Conservation (phyloP, 75 land plant genomes). For the Pseudotsuga menziesii region DNA sequence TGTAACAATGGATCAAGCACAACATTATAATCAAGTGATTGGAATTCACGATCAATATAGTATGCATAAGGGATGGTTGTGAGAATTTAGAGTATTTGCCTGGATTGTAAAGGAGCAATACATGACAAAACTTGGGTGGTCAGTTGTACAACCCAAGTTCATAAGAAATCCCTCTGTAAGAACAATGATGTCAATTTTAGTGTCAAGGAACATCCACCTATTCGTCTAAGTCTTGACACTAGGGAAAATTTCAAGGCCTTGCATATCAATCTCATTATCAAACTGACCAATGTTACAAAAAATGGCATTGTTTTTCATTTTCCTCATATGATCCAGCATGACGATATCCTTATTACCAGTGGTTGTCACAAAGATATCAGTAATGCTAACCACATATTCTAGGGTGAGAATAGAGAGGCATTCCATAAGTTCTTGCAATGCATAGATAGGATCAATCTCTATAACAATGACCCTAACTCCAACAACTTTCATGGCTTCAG, state of each 20-base stretch:
- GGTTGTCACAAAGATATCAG: constrained; percentile 89
- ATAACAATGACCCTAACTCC: constrained; percentile 92
- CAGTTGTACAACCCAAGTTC: constrained; percentile 96
- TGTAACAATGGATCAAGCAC: too few relatives aligned
- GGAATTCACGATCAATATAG: too few relatives aligned
- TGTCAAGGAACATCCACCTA: constrained; percentile 93
- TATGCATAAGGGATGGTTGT: too few relatives aligned
- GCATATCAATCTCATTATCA: constrained; percentile 44
- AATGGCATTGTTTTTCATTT: constrained; percentile 85
- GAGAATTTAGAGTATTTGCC: constrained; percentile 3
- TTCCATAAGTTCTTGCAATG: constrained; percentile 52
- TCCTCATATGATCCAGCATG: constrained; percentile 84
- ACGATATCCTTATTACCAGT: constrained; percentile 97
- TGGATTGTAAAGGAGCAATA: constrained; percentile 98
- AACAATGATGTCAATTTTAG: constrained; percentile 74
- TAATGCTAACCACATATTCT: constrained; percentile 64
- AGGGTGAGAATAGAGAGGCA: constrained; percentile 40
- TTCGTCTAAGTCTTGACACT: constrained; percentile 78
- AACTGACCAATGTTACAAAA: constrained; percentile 41
- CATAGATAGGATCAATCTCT: constrained; percentile 95
- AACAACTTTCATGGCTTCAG: constrained; percentile 74
- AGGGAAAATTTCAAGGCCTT: constrained; percentile 28
- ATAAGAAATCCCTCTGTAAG: constrained; percentile 86
- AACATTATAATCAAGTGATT: too few relatives aligned
- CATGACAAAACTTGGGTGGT: constrained; percentile 96